These are phyloP conservation scores for Parasitella parasitica DNA, from an alignment of 371 early-diverging fungal species.

Conservation along the genomic window DNA sequence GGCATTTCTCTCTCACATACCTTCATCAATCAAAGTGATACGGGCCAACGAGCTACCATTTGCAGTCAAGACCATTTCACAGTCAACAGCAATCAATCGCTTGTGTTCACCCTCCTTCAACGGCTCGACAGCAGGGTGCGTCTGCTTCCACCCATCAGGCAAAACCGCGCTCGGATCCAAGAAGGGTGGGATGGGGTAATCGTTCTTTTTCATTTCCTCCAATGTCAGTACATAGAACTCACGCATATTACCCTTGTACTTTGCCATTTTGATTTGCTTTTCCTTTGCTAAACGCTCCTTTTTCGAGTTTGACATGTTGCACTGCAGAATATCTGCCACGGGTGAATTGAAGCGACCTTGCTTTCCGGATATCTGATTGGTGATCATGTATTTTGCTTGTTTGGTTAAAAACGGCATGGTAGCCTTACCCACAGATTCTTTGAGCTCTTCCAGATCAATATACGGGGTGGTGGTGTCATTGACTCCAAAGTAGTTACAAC, in stretches of 20 bases:
- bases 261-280: slow-evolving; percentile 1
- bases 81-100: slow-evolving; percentile 70
- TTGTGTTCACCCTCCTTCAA: slow-evolving; percentile 10
- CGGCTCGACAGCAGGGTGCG: slow-evolving; percentile 28
- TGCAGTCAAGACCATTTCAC: slow-evolving; percentile 82
- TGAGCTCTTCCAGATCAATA: slow-evolving; percentile 18
- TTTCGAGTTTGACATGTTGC: slow-evolving; percentile 21
- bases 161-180: slow-evolving; percentile 33
- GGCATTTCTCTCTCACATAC: slow-evolving; percentile 11
- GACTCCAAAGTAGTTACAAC: slow-evolving; percentile 31
- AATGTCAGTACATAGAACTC: slow-evolving; percentile 51
- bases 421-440: slow-evolving; percentile 25
- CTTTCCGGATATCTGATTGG: slow-evolving; percentile 29
- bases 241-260: slow-evolving; percentile 35
- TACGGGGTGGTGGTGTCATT: slow-evolving; percentile 1
- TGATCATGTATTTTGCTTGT: slow-evolving; percentile 33
- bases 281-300: slow-evolving; percentile 22
- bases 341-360: slow-evolving; percentile 30
- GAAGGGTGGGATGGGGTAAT: slow-evolving; percentile 57
- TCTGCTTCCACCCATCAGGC: slow-evolving; percentile 58
- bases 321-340: slow-evolving; percentile 37
- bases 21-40: slow-evolving; percentile 63
- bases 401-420: slow-evolving; percentile 36
- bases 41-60: slow-evolving; percentile 73
- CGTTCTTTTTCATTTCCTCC: slow-evolving; percentile 44